These are phyloP conservation scores for Buddleja alternifolia DNA, from an alignment of 257 asterid genomes.

Conservation along the genomic window DNA sequence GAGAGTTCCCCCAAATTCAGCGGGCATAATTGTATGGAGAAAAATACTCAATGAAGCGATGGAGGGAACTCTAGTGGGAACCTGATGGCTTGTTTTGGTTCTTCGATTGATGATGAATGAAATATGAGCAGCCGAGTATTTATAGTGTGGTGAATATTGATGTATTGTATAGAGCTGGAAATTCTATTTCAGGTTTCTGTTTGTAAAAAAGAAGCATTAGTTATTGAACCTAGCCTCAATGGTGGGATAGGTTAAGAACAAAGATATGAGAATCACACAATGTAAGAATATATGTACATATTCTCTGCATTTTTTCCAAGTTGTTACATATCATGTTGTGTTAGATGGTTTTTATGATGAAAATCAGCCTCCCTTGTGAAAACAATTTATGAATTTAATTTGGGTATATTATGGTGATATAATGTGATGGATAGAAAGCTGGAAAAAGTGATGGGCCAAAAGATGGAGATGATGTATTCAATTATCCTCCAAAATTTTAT, in stretches of 20 bases:
- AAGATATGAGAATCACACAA: neutral
- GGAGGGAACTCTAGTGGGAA: constrained; percentile 51
- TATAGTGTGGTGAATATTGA: constrained; percentile 18
- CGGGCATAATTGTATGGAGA: neutral
- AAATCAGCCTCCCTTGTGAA: neutral
- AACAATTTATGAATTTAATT: too few relatives aligned
- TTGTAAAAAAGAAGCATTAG: neutral
- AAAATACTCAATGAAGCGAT: constrained; percentile 45
- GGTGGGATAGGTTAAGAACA: constrained; percentile 28
- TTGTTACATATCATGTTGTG: constrained; percentile 9
- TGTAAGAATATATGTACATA: constrained; percentile 3
- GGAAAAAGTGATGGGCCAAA: constrained; percentile 19
- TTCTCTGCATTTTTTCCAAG: constrained; percentile 27
- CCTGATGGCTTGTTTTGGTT: constrained; percentile 34
- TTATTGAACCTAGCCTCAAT: constrained; percentile 40
- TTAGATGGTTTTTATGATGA: neutral
- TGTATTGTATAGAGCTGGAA: neutral
- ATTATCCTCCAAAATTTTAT: constrained; percentile 14
- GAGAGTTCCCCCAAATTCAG: constrained; percentile 51
- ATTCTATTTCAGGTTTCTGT: neutral
- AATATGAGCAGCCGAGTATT: constrained; percentile 9
- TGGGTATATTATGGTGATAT: too few relatives aligned
- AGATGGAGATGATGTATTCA: constrained; percentile 25
- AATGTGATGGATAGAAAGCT: too few relatives aligned
- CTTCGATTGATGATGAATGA: constrained; percentile 18